A percentile compares a stretch with the other conserved stretches of the same genome.
Conservation (phyloP, 495 filamentous ascomycete species). For the Amorphotheca resinae region DNA sequence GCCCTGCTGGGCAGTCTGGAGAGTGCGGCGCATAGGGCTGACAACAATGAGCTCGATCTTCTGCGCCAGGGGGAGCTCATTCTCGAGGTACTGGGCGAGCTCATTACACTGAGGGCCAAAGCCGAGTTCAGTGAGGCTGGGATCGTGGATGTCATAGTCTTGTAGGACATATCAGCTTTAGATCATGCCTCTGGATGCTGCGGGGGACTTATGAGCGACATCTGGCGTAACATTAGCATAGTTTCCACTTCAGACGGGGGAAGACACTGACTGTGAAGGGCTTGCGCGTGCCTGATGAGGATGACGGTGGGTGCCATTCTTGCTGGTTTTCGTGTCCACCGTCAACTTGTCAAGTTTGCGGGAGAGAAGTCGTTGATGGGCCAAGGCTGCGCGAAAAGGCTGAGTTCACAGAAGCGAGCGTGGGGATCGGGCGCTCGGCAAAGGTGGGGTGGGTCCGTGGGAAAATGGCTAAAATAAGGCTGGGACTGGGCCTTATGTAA, state of each 20-base stretch:
- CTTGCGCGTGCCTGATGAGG: conserved; percentile 47
- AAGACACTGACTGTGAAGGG: conserved; percentile 34
- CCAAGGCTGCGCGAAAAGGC: neutral
- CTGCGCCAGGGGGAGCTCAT: conserved; percentile 32
- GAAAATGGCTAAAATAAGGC: no score
- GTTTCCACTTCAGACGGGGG: neutral
- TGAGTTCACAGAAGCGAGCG: no score
- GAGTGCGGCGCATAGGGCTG: conserved; percentile 44
- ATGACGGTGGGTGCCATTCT: conserved; percentile 48
- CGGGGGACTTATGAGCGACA: conserved; percentile 17
- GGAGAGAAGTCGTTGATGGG: neutral
- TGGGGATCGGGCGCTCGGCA: no score
- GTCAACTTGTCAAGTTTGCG: neutral
- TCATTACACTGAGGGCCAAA: conserved; percentile 33
- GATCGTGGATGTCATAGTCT: conserved; percentile 41
- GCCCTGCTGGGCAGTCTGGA: conserved; percentile 40
- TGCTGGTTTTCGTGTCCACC: neutral
- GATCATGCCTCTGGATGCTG: neutral
- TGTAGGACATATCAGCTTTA: conserved; percentile 22
- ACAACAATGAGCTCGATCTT: conserved; percentile 42
- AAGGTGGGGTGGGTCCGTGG: no score
- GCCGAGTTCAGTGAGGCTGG: conserved; percentile 41
- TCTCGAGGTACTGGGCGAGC: conserved; percentile 31
- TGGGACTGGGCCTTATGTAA: no score
- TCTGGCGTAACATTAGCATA: conserved; percentile 4